These are phyloP conservation scores for Clonostachys rhizophaga DNA, from an alignment of 2,329 filamentous ascomycete species.

Conservation along the genomic window DNA sequence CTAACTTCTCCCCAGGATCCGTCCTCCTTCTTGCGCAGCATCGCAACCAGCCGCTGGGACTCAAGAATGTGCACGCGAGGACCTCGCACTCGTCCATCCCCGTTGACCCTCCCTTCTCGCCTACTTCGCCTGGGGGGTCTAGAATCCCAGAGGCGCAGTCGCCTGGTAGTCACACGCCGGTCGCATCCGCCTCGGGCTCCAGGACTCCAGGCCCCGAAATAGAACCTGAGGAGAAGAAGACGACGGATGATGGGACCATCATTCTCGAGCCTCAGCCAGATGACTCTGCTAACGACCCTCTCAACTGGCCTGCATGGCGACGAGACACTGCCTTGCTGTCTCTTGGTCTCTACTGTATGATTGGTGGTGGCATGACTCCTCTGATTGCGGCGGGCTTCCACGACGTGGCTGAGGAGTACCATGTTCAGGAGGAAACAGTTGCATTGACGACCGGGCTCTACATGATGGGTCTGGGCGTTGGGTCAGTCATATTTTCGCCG, in stretches of 20 bases:
- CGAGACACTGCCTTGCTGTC: slow-evolving; percentile 76
- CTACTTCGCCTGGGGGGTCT: slow-evolving; percentile 16
- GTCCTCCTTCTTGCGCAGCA: slow-evolving; percentile 50
- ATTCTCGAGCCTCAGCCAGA: slow-evolving; percentile 91
- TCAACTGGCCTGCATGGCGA: slow-evolving; percentile 86
- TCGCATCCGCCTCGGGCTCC: neutral
- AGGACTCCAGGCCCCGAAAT: slow-evolving; percentile 1
- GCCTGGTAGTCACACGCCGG: slow-evolving; percentile 1
- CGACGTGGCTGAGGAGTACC: slow-evolving; percentile 63
- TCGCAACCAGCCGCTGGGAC: slow-evolving; percentile 54
- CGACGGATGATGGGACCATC: slow-evolving; percentile 74
- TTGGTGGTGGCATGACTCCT: slow-evolving; percentile 90
- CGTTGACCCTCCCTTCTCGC: slow-evolving; percentile 23
- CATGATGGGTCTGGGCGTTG: slow-evolving; percentile 89
- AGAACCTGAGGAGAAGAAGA: slow-evolving; percentile 55
- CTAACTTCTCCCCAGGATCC: slow-evolving; percentile 37
- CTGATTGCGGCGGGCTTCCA: slow-evolving; percentile 87
- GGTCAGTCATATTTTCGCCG: slow-evolving; percentile 78
- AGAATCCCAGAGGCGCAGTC: neutral
- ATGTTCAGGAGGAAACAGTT: slow-evolving; percentile 66
- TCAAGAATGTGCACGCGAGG: slow-evolving; percentile 51
- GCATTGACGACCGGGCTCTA: slow-evolving; percentile 87
- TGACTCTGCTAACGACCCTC: slow-evolving; percentile 81
- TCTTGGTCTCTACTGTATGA: slow-evolving; percentile 86
- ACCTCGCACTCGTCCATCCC: slow-evolving; percentile 55